Conservation (phyloP, 352 stramenopile species). For the Globisporangium cederbergense region DNA sequence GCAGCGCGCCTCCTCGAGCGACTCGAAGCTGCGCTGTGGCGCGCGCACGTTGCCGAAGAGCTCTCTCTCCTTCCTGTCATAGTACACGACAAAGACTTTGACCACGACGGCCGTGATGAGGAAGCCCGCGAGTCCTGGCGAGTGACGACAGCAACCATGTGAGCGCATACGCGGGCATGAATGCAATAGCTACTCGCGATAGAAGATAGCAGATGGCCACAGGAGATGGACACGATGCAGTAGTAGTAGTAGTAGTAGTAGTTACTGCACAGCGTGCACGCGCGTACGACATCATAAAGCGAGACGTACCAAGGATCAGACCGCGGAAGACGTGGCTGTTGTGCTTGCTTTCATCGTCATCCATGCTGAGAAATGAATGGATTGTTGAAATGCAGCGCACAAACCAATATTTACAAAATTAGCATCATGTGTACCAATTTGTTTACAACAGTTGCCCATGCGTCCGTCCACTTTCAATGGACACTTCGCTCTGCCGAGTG, state of each 20-base stretch:
- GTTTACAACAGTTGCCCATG: not conserved
- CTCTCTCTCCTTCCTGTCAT: conserved; percentile 12
- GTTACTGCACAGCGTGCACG: not conserved
- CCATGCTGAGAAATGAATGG: not conserved
- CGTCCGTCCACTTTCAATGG: not conserved
- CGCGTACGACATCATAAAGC: not conserved
- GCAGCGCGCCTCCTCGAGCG: conserved; percentile 12
- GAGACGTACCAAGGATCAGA: conserved; percentile 1
- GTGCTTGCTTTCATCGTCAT: not conserved
- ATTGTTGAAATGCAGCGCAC: no score
- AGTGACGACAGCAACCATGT: not conserved
- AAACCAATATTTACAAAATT: not conserved
- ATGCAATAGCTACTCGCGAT: not conserved
- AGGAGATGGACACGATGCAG: not conserved
- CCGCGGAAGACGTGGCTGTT: conserved; percentile 1
- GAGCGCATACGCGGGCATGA: not conserved
- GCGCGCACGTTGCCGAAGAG: conserved; percentile 9
- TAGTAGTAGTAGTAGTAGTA: not conserved
- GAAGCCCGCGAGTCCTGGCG: conserved; percentile 4
- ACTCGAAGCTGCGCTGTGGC: conserved; percentile 9
- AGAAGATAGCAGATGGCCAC: no score
- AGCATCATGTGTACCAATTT: not conserved
- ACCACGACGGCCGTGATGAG: conserved; percentile 10
- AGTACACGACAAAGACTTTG: conserved; percentile 12
- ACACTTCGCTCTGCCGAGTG: not conserved